These are phyloP conservation scores for Pseudoneurospora amorphoporcata DNA, from an alignment of 495 filamentous ascomycete genomes.

Conservation along the genomic window DNA sequence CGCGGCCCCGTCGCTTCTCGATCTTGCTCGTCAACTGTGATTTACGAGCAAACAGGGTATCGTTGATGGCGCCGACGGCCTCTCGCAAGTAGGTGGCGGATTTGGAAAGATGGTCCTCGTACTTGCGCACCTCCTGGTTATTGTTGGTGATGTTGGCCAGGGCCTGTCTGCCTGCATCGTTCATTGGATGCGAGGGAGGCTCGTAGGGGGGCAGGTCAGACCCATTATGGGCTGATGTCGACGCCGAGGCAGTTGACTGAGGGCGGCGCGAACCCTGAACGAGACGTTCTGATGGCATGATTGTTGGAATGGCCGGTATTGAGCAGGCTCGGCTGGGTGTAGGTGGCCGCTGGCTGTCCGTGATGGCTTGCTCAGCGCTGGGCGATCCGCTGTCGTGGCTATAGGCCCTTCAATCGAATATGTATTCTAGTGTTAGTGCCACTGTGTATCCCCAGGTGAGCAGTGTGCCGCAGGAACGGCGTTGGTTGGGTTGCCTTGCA, in stretches of 20 bases:
- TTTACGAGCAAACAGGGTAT: conserved; percentile 37
- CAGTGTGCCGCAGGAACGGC: background rate
- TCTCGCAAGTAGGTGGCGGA: conserved; percentile 25
- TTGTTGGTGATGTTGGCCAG: conserved; percentile 22
- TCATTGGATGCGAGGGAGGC: conserved; percentile 41
- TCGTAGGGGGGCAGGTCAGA: conserved; percentile 49
- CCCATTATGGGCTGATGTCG: conserved; percentile 3
- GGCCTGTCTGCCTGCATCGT: conserved; percentile 15
- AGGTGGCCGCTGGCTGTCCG: background rate
- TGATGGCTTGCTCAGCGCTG: background rate
- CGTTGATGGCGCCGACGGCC: conserved; percentile 43
- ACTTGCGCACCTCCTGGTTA: conserved; percentile 22
- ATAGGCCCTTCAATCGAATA: background rate
- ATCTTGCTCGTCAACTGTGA: conserved; percentile 28
- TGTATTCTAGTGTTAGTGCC: background rate
- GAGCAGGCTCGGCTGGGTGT: background rate
- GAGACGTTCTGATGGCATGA: conserved; percentile 1
- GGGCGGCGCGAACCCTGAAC: conserved; percentile 8
- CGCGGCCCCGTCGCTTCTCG: conserved; percentile 23
- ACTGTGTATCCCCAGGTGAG: background rate
- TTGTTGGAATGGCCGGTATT: background rate
- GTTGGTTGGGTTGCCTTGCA: background rate
- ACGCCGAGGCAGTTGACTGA: background rate
- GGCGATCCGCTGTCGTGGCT: background rate
- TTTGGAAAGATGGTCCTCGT: conserved; percentile 28